phyloP scores from a whole-genome alignment of 805 yeast species.

The Candida patagonica region DNA sequence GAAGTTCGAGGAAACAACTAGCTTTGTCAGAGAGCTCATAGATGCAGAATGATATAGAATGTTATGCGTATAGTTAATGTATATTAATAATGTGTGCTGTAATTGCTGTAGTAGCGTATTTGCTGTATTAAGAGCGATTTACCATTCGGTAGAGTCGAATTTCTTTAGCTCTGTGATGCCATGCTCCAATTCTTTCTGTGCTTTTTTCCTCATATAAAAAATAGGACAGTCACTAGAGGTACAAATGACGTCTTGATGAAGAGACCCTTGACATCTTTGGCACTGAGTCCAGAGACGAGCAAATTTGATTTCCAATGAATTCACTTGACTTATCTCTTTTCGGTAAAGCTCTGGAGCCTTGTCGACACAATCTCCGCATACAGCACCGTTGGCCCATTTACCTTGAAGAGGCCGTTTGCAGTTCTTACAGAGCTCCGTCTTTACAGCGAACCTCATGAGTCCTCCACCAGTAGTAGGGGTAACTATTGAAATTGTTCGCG shows the following conservation, averaged over 20 bases:
- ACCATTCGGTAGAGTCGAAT: slow-evolving; percentile 45
- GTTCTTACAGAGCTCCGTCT: slow-evolving; percentile 78
- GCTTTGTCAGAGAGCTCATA: slow-evolving; percentile 42
- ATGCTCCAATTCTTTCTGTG: slow-evolving; percentile 58
- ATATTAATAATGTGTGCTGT: not conserved
- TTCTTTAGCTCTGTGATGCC: slow-evolving; percentile 51
- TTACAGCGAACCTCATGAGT: slow-evolving; percentile 82
- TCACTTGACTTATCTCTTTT: slow-evolving; percentile 70
- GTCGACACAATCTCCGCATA: slow-evolving; percentile 70
- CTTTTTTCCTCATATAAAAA: slow-evolving; percentile 89
- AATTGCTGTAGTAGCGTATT: not conserved
- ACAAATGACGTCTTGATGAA: slow-evolving; percentile 93
- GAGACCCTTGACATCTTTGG: slow-evolving; percentile 92
- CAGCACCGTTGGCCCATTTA: slow-evolving; percentile 49
- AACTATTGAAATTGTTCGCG: slow-evolving; percentile 57
- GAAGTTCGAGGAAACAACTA: slow-evolving; percentile 76
- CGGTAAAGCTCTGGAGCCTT: slow-evolving; percentile 73
- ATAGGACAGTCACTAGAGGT: slow-evolving; percentile 96
- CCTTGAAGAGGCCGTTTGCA: slow-evolving; percentile 72
- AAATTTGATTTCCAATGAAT: slow-evolving; percentile 70
- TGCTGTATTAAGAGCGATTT: not conserved
- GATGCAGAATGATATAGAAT: not conserved
- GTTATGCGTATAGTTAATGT: not conserved
- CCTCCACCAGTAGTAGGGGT: slow-evolving; percentile 83
- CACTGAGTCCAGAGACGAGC: slow-evolving; percentile 96